Evolutionary conservation across 2,329 filamentous ascomycete species (phyloP).

Genomic region (Colletotrichum phormii): DNA sequence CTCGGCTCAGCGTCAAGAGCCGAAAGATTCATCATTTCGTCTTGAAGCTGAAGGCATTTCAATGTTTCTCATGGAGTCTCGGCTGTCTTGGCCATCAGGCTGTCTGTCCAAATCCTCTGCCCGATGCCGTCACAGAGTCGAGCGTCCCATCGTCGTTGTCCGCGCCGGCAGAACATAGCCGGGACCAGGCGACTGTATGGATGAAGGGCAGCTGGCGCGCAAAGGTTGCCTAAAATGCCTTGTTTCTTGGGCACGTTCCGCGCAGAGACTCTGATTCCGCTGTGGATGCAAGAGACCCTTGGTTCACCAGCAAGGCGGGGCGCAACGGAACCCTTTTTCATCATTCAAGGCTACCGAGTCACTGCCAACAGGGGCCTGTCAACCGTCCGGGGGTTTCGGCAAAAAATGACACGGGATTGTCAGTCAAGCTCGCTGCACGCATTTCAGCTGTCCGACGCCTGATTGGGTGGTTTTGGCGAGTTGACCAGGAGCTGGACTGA

Average conservation of each 20-base stretch:
- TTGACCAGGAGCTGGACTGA: slow-evolving; percentile 21
- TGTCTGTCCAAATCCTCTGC: not conserved
- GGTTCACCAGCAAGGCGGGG: slow-evolving; percentile 6
- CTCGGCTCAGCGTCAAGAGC: not conserved
- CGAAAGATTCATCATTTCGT: not conserved
- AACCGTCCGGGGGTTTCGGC: not conserved
- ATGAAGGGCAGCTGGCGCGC: slow-evolving; percentile 2
- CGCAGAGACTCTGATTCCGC: slow-evolving; percentile 22
- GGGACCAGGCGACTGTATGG: not conserved
- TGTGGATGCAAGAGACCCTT: slow-evolving; percentile 6
- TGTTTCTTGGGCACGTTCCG: slow-evolving; percentile 5
- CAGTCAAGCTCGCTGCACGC: slow-evolving; percentile 7
- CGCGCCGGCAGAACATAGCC: slow-evolving; percentile 3
- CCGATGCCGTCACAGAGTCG: not conserved
- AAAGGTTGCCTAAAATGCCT: slow-evolving; percentile 6
- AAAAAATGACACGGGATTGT: not conserved
- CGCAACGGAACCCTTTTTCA: not conserved
- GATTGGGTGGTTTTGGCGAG: slow-evolving; percentile 31
- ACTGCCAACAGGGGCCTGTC: not conserved
- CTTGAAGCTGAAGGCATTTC: not conserved
- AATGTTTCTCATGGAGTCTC: not conserved
- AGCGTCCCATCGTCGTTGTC: not conserved
- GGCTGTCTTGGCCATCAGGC: not conserved
- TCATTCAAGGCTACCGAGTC: not conserved
- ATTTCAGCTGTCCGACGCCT: slow-evolving; percentile 9